Percentiles rank a stretch among this genome's conserved stretches.
Evolutionary conservation across 148 eudicot genomes (phyloP).

Genomic region (Arbutus unedo): DNA sequence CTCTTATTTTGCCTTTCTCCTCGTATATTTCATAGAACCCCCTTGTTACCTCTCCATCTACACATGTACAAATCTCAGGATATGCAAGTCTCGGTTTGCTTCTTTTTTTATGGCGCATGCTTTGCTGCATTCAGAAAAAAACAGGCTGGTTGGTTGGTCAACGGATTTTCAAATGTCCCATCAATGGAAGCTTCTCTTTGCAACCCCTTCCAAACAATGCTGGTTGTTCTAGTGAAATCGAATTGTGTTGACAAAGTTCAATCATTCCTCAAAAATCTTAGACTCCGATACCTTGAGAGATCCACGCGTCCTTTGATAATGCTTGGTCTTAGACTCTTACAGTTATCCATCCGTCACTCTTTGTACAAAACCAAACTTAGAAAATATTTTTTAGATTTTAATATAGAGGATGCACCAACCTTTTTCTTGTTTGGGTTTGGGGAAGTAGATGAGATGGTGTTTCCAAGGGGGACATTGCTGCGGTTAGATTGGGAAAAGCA

Average conservation of each 20-base stretch:
- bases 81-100: neutral
- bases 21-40: neutral
- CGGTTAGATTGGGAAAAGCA: neutral
- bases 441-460: neutral
- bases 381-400: neutral
- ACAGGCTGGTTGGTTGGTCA: neutral
- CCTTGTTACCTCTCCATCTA: neutral
- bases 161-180: neutral
- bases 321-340: neutral
- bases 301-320: neutral
- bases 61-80: neutral
- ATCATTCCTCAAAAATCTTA: neutral
- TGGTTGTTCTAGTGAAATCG: neutral
- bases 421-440: constrained; percentile 1
- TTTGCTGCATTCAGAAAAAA: neutral
- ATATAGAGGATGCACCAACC: neutral
- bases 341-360: neutral
- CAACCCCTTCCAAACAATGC: neutral
- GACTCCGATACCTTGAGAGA: neutral
- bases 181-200: neutral
- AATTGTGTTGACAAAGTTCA: neutral
- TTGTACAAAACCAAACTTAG: neutral
- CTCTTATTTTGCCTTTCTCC: neutral
- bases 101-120: neutral
- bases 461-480: neutral